Evolutionary conservation across 176 grass and related monocot genomes (phyloP), one percentile per base, ranked within the genome.

Genomic region (Carex cristatella): DNA sequence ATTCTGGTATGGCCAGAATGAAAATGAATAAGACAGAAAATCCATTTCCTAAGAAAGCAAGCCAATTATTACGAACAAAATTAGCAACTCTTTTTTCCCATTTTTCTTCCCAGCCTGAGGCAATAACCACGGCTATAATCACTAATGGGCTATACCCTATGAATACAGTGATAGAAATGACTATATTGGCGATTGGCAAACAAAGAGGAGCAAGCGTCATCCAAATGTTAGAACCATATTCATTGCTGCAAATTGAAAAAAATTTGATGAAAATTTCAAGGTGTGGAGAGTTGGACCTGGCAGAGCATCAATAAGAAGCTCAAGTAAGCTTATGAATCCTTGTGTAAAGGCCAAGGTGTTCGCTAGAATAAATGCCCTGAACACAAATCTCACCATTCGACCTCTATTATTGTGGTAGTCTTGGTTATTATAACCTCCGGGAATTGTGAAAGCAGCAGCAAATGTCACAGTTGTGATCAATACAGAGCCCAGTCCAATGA

Each of bases 401-500:
- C 23, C 23, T 23, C 23, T 23, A 23, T 23, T 23, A 23, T n/a
- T 60, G 80, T 5, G 10, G 7, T 51, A 0, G 0, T 61, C 18
- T 37, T 38, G 30, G 18, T 23, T 23, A 23, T 66, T 28, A 14
- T 65, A 82, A 65, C 80, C 80, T 82, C 80, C 80, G 0, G 80
- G 60, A 0, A 48, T 2, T 82, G 80, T 66, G 38, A 82, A 82
- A 51, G 38, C 60, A 0, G 37, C 80, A 16, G 61, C 38, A 51
- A 82, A 82, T 31, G 80, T 23, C 13, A 65, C 59, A 11, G 60
- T 82, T 40, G 80, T 65, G 0, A 82, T 65, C 12, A 82, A 38
- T 23, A 82, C 80, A 7, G 80, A 18, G 7, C 80, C 80, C 7
- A 82, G 18, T 7, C 80, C 80, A 4, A 82, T 53, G 4, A 82